A percentile compares a stretch with the other conserved stretches of the same genome.
Evolutionary conservation across 148 eudicot genomes (phyloP).

Genomic region (Rhododendron kiyosumense): DNA sequence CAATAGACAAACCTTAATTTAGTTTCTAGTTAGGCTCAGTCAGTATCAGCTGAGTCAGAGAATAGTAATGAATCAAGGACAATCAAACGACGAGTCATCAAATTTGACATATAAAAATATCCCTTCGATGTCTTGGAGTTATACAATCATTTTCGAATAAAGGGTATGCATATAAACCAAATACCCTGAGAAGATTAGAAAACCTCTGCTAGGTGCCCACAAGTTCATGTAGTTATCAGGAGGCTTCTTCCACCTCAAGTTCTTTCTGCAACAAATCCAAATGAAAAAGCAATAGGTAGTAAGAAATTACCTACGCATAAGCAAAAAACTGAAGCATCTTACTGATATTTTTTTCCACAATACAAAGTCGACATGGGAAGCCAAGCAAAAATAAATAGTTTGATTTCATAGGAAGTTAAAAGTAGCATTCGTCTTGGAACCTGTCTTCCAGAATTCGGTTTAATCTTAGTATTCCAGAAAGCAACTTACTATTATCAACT

Average conservation of each 20-base stretch:
- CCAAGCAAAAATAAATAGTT: not conserved
- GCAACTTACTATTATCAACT: not conserved
- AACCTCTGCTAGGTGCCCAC: not conserved
- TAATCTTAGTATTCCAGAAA: not conserved
- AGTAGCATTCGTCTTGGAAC: not conserved
- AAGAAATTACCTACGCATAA: not conserved
- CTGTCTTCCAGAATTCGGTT: not conserved
- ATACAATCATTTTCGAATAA: not conserved
- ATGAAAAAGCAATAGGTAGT: not conserved
- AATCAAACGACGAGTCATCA: conserved; percentile 8
- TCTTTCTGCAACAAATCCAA: not conserved
- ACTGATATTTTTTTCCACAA: not conserved
- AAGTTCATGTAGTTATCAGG: not conserved
- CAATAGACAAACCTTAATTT: conserved; percentile 4
- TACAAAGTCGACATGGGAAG: not conserved
- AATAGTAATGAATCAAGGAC: conserved; percentile 8
- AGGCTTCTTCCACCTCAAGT: not conserved
- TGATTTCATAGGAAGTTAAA: not conserved
- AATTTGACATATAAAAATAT: not conserved
- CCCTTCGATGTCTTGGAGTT: not conserved
- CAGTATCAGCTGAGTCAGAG: conserved; percentile 18
- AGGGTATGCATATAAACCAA: not conserved
- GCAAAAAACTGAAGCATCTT: not conserved
- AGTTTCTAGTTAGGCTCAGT: not conserved
- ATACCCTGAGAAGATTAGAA: not conserved